Evolutionary conservation across 2,329 filamentous ascomycete genomes (phyloP).

Genomic region (Alternaria atra): DNA sequence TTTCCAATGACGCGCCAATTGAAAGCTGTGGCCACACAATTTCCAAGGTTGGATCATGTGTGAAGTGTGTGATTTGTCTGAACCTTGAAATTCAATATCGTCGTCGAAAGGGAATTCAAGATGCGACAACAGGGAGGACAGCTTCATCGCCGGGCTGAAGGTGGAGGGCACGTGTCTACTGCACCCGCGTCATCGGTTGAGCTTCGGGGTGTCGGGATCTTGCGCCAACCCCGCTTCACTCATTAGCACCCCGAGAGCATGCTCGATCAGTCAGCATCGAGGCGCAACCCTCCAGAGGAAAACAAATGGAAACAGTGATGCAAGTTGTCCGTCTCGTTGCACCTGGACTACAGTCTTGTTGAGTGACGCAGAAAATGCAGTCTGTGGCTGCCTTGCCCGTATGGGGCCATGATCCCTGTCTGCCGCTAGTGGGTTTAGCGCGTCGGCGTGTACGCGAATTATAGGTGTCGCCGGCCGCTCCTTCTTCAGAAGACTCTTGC

Average conservation of each 20-base stretch:
- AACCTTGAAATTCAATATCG: conserved; percentile 22
- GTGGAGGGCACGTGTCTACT: neutral
- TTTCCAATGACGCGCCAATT: conserved; percentile 18
- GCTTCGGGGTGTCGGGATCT: neutral
- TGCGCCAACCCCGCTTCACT: neutral
- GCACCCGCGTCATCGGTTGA: conserved; percentile 16
- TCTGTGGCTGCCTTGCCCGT: conserved; percentile 18
- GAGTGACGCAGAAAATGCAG: conserved; percentile 15
- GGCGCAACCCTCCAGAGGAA: neutral
- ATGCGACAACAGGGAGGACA: neutral
- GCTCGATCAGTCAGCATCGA: neutral
- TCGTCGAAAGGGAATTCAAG: neutral
- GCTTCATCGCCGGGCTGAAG: conserved; percentile 3
- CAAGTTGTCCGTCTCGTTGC: neutral
- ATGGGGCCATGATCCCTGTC: conserved; percentile 29
- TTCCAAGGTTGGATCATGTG: conserved; percentile 18
- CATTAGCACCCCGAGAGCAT: neutral
- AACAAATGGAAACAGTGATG: neutral
- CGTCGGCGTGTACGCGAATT: conserved; percentile 22
- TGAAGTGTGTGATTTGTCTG: conserved; percentile 45
- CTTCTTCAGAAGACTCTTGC: conserved; percentile 21
- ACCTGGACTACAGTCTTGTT: neutral
- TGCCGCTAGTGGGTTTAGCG: conserved; percentile 19
- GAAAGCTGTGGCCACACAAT: neutral
- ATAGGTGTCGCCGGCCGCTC: conserved; percentile 26